A percentile compares a stretch with the other conserved stretches of the same genome.
Evolutionary conservation across 2,329 filamentous ascomycete genomes (phyloP).

Genomic region (Diaporthe caulivora): DNA sequence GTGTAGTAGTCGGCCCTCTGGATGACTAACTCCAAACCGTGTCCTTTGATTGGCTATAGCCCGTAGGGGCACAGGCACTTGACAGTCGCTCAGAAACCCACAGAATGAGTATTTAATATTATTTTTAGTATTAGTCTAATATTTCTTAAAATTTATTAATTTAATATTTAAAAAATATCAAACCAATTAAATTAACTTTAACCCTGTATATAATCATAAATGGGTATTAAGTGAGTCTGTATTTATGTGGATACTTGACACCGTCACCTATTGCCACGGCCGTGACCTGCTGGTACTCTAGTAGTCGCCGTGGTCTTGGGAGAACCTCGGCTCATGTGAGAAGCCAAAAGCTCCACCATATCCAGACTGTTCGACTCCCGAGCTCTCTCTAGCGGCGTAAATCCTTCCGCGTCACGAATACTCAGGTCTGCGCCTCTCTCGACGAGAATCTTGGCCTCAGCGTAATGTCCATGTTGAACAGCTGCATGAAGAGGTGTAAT

Average conservation of each 20-base stretch:
- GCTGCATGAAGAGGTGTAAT: background rate
- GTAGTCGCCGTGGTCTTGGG: background rate
- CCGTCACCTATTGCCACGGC: slow-evolving; percentile 2
- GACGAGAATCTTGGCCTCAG: background rate
- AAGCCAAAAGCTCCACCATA: slow-evolving; percentile 15
- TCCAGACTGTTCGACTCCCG: slow-evolving; percentile 13
- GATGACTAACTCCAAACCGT: too few relatives aligned
- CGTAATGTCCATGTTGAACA: background rate
- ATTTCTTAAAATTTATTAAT: too few relatives aligned
- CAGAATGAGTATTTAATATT: too few relatives aligned
- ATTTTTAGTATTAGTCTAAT: too few relatives aligned
- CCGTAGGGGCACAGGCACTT: too few relatives aligned
- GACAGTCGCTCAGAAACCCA: too few relatives aligned
- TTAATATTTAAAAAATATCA: too few relatives aligned
- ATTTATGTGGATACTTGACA: background rate
- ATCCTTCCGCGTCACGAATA: background rate
- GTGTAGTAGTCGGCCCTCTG: too few relatives aligned
- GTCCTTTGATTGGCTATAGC: too few relatives aligned
- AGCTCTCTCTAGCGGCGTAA: slow-evolving; percentile 1
- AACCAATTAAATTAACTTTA: too few relatives aligned
- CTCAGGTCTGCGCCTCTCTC: background rate
- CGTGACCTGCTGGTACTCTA: background rate
- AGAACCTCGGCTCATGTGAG: background rate
- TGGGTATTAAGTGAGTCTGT: background rate
- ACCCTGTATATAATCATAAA: too few relatives aligned